A percentile compares a stretch with the other conserved stretches of the same genome.
These are phyloP conservation scores for Thalia dealbata DNA, from an alignment of 176 grass and related monocot genomes.

Conservation along the genomic window DNA sequence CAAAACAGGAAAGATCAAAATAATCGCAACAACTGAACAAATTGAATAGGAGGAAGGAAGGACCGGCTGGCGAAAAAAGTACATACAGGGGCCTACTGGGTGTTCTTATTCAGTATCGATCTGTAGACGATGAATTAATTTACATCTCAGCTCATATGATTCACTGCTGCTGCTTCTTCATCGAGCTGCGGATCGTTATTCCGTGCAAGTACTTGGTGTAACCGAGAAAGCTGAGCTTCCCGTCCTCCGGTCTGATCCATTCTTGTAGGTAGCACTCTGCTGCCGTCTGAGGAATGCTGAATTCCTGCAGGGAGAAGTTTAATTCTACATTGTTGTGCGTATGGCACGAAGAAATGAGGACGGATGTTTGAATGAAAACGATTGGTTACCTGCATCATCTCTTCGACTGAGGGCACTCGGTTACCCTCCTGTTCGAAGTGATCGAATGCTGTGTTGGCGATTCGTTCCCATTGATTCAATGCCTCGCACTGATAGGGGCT, in stretches of 20 bases:
- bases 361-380: not conserved
- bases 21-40: conserved; percentile 1
- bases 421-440: conserved; percentile 89
- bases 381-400: conserved; percentile 77
- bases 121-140: not conserved
- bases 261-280: conserved; percentile 75
- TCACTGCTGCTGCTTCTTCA: conserved; percentile 75
- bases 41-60: not conserved
- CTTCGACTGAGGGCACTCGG: conserved; percentile 63
- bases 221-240: conserved; percentile 86
- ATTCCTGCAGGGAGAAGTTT: conserved; percentile 45
- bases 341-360: not conserved
- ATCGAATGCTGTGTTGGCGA: conserved; percentile 83
- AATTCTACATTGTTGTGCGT: too few relatives aligned
- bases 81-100: too few relatives aligned
- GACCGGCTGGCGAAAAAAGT: not conserved
- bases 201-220: conserved; percentile 99
- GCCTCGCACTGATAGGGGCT: conserved; percentile 97
- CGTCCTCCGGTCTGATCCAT: conserved; percentile 92
- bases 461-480: conserved; percentile 86
- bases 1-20: not conserved
- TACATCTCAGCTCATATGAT: not conserved
- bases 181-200: conserved; percentile 64
- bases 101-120: too few relatives aligned
- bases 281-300: conserved; percentile 52